phyloP scores from a whole-genome alignment of 371 early-diverging fungal species.

The Dichotomocladium elegans region DNA sequence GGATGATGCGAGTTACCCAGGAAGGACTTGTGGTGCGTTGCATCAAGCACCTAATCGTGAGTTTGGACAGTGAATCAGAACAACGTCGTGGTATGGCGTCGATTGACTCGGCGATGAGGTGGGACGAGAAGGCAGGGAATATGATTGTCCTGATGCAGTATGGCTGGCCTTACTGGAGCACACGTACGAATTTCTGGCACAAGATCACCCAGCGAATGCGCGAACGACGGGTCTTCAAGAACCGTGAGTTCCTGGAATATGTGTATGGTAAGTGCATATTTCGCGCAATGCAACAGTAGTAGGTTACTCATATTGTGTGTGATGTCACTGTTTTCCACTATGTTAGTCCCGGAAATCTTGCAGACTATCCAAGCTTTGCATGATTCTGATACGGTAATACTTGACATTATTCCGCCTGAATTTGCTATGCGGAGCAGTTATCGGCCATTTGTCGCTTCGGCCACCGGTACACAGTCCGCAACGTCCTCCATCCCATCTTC shows the following conservation, averaged over 20 bases:
- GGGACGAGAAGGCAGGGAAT: constrained; percentile 47
- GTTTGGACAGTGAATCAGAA: constrained; percentile 42
- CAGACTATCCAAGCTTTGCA: constrained; percentile 36
- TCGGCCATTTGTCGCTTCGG: constrained; percentile 21
- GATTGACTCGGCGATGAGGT: constrained; percentile 43
- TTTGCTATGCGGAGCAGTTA: constrained; percentile 39
- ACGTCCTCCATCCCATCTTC: constrained; percentile 8
- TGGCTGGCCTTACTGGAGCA: constrained; percentile 52
- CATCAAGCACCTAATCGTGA: constrained; percentile 44
- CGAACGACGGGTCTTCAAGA: constrained; percentile 38
- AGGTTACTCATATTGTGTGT: not conserved
- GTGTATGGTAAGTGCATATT: constrained; percentile 27
- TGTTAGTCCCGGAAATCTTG: constrained; percentile 38
- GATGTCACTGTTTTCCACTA: not conserved
- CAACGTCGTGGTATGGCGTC: constrained; percentile 44
- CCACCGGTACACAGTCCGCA: not conserved
- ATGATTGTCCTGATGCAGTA: constrained; percentile 50
- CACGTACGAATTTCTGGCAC: constrained; percentile 37
- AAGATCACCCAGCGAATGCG: constrained; percentile 35
- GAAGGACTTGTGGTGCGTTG: constrained; percentile 45
- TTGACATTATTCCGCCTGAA: constrained; percentile 51
- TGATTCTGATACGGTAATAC: constrained; percentile 27
- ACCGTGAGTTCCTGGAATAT: constrained; percentile 42
- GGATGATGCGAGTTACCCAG: constrained; percentile 45
- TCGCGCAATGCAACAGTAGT: not conserved